Conservation (phyloP, 208 protist genomes). For the Strigomonas culicis region DNA sequence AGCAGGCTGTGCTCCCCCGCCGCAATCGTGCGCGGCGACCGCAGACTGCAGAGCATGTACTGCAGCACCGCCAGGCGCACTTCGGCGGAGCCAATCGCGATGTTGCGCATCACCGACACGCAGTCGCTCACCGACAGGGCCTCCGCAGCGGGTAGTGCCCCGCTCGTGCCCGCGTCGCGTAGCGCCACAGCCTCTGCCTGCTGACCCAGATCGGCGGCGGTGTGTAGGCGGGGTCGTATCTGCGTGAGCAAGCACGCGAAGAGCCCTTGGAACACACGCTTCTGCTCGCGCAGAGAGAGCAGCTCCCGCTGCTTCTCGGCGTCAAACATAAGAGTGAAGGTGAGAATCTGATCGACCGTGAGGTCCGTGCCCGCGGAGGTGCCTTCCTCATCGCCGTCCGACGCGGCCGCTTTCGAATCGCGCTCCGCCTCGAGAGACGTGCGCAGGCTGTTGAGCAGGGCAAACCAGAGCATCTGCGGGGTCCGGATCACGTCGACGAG, state of each 20-base stretch:
- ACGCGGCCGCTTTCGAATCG: background rate
- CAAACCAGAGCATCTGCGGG: constrained; percentile 48
- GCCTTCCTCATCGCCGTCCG: background rate
- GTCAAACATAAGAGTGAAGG: background rate
- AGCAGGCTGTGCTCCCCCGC: constrained; percentile 15
- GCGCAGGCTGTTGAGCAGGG: constrained; percentile 47
- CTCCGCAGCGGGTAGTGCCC: background rate
- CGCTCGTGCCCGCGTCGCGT: background rate
- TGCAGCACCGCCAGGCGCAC: constrained; percentile 25
- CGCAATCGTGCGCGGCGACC: constrained; percentile 3
- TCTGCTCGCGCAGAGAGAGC: background rate
- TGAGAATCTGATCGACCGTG: background rate
- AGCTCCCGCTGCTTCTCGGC: background rate
- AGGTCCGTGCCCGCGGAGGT: background rate
- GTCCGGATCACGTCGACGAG: constrained; percentile 17
- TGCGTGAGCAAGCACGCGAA: background rate
- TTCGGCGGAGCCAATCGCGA: constrained; percentile 11
- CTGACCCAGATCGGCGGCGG: background rate
- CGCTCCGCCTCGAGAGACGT: background rate
- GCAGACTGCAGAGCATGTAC: constrained; percentile 27
- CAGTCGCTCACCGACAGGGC: constrained; percentile 15
- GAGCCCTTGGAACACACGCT: background rate
- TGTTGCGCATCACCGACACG: constrained; percentile 33
- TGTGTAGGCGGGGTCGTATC: background rate
- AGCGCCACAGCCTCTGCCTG: background rate